phyloP scores from a whole-genome alignment of 306 rosid species.

The Vicia sativa region DNA sequence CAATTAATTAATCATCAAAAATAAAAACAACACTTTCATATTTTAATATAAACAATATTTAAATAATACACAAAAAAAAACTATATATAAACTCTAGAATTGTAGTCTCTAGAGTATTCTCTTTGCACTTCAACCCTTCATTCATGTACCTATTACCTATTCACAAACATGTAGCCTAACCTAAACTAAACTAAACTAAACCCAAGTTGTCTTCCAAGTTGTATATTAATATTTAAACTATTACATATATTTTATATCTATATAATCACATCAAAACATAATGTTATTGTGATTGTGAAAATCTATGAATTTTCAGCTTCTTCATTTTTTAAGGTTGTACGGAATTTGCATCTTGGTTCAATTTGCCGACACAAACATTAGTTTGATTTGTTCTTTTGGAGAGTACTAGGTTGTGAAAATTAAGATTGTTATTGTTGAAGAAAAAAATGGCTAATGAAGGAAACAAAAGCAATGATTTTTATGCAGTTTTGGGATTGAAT shows the following conservation, averaged over 20 bases:
- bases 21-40: neutral
- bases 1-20: constrained; percentile 12
- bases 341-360: constrained; percentile 32
- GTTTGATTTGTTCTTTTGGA: constrained; percentile 40
- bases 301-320: constrained; percentile 9
- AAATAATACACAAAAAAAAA: constrained; percentile 34
- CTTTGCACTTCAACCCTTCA: constrained; percentile 6
- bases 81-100: constrained; percentile 41
- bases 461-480: constrained; percentile 62
- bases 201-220: constrained; percentile 35
- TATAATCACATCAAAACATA: neutral
- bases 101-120: constrained; percentile 59
- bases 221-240: constrained; percentile 3
- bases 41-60: neutral
- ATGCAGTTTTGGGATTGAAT: constrained; percentile 72
- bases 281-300: constrained; percentile 1
- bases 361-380: constrained; percentile 62
- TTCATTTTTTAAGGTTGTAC: constrained; percentile 22
- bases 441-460: constrained; percentile 58
- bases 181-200: neutral
- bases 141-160: constrained; percentile 29
- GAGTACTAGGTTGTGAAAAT: constrained; percentile 27
- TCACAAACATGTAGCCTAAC: constrained; percentile 37
- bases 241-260: neutral
- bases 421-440: constrained; percentile 4